Evolutionary conservation across 345 rosid species (phyloP), one percentile per base, ranked within the genome.

Genomic region (Pistacia atlantica): DNA sequence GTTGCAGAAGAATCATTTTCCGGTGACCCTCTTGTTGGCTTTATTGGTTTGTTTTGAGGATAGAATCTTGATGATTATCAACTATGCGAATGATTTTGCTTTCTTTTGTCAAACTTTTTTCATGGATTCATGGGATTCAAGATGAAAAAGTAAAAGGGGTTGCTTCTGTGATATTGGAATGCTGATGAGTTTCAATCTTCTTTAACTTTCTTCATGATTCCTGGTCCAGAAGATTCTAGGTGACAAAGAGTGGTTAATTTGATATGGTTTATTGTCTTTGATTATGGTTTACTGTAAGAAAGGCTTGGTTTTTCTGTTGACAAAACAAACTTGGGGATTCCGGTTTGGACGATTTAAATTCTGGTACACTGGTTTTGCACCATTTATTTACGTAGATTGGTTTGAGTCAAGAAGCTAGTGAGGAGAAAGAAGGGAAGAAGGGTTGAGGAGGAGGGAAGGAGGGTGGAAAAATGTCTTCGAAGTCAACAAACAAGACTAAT

Each of bases 401-500:
- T 67, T 81, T 77, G 67, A 42, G 57, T 61, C 61, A 55, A 70
- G 75, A 66, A 74, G 70, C 48, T 33, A 52, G 55, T 17, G n/a
- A 66, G 62, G 71, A 76, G 59, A 54, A 72, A 57, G 56, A 57
- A 25, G 77, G 72, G 79, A 17, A 20, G 79, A 71, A 65, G 4
- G 62, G 49, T 48, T 63, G 67, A 61, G 38, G 74, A 55, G 72
- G 61, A 51, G 49, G 72, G 61, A 56, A 69, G 49, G 69, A 61
- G 77, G 80, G 45, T 51, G 65, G 57, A 78, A 75, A 75, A 64
- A 91, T 88, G 97, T 87, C 91, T 11, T 90, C 92, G 4, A 87
- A 74, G 77, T 87, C 89, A 0, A 81, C 86, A 58, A 81, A 75
- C 81, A 82, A 58, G 83, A 80, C 85, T 11, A 83, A 72, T 70